These are phyloP conservation scores for Rhynchospora breviuscula DNA, from an alignment of 176 grass and related monocot species.

Conservation along the genomic window DNA sequence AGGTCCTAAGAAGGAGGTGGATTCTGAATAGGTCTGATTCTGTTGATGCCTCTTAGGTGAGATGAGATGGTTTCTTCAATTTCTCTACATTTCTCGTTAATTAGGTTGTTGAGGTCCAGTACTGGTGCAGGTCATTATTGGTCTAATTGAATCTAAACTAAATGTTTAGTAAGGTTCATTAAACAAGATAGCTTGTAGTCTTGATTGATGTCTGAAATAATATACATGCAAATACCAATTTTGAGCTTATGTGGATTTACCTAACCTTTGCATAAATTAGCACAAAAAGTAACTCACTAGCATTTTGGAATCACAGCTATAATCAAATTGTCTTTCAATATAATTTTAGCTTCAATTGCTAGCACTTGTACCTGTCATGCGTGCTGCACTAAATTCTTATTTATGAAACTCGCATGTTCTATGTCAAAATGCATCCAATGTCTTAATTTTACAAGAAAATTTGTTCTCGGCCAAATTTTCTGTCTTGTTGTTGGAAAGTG, in stretches of 20 bases:
- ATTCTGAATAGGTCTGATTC: conserved; percentile 28
- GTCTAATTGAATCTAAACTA: background rate
- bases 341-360: background rate
- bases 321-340: background rate
- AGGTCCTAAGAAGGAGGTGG: conserved; percentile 62
- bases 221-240: background rate
- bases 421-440: background rate
- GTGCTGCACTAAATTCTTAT: background rate
- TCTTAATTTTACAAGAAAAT: background rate
- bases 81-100: background rate
- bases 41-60: conserved; percentile 32
- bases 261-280: background rate
- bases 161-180: background rate
- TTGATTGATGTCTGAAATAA: background rate
- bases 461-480: background rate
- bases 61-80: conserved; percentile 26
- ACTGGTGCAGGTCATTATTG: background rate
- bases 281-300: background rate
- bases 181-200: background rate
- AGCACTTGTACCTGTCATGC: background rate
- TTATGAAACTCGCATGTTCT: background rate
- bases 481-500: background rate
- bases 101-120: background rate
- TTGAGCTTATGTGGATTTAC: background rate
- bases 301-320: background rate